These are phyloP conservation scores for Blastobotrys proliferans DNA, from an alignment of 1,139 yeast species.

Conservation along the genomic window DNA sequence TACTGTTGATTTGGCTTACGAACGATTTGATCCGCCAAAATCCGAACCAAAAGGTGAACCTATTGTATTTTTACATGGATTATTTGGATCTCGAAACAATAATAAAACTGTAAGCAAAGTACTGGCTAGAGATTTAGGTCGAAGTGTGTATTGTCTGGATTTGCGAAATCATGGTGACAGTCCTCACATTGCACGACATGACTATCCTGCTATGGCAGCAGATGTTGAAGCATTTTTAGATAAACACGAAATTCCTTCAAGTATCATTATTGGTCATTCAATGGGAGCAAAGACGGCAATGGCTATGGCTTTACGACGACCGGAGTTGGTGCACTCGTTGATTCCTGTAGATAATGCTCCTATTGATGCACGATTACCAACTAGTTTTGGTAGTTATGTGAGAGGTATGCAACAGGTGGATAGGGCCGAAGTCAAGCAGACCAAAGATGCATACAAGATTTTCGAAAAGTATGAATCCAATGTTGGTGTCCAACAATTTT, in stretches of 20 bases:
- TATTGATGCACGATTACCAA: conserved; percentile 54
- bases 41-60: conserved; percentile 39
- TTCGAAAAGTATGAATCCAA: conserved; percentile 60
- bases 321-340: conserved; percentile 57
- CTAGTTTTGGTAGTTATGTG: conserved; percentile 65
- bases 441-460: conserved; percentile 65
- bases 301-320: conserved; percentile 74
- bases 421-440: conserved; percentile 42
- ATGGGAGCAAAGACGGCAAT: conserved; percentile 97
- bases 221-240: conserved; percentile 73
- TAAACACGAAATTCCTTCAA: conserved; percentile 45
- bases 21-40: conserved; percentile 34
- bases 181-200: conserved; percentile 66
- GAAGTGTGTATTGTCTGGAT: conserved; percentile 63
- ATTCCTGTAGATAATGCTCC: conserved; percentile 92
- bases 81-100: conserved; percentile 79
- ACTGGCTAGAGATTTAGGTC: conserved; percentile 36
- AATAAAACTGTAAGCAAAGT: conserved; percentile 67
- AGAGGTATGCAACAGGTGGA: conserved; percentile 52
- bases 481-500: conserved; percentile 66
- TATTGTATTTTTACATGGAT: conserved; percentile 76
- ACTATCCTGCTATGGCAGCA: conserved; percentile 76
- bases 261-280: conserved; percentile 83
- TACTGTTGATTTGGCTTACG: conserved; percentile 46
- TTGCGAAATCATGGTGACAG: conserved; percentile 90